Conservation (phyloP, 2,329 filamentous ascomycete genomes). For the Botrytis sinoallii region DNA sequence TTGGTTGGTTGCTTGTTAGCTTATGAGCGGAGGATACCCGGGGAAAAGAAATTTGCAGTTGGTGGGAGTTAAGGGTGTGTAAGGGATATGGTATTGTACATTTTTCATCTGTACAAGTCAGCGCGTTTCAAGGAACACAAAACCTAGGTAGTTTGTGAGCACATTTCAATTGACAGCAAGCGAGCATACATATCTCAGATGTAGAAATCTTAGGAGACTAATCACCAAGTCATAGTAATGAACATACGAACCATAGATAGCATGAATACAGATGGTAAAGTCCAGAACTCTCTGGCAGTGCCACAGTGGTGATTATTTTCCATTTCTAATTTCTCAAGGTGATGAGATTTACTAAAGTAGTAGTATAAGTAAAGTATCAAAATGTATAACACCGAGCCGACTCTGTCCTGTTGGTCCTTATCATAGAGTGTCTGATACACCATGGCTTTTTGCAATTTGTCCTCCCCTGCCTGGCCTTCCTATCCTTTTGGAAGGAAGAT, state of each 20-base stretch:
- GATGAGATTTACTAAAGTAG: neutral
- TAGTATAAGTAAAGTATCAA: neutral
- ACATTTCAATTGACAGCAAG: neutral
- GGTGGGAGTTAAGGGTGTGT: neutral
- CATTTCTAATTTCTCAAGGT: neutral
- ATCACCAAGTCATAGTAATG: neutral
- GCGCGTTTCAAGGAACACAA: neutral
- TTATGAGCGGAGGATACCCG: slow-evolving; percentile 6
- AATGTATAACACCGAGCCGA: neutral
- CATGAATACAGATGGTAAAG: neutral
- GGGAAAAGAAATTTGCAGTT: neutral
- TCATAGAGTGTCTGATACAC: neutral
- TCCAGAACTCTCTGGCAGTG: too few species aligned
- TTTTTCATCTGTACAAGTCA: neutral
- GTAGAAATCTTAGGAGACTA: neutral
- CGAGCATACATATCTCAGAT: neutral
- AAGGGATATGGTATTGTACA: neutral
- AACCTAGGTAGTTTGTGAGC: neutral
- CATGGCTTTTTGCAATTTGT: neutral
- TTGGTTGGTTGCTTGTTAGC: neutral
- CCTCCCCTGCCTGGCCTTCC: neutral
- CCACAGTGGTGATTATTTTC: neutral
- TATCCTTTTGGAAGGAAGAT: neutral
- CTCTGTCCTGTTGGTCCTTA: neutral
- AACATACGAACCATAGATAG: neutral